Base-by-base conservation (phyloP, 2,329 filamentous ascomycete species). In the Sordariomycetes sp. region DNA sequence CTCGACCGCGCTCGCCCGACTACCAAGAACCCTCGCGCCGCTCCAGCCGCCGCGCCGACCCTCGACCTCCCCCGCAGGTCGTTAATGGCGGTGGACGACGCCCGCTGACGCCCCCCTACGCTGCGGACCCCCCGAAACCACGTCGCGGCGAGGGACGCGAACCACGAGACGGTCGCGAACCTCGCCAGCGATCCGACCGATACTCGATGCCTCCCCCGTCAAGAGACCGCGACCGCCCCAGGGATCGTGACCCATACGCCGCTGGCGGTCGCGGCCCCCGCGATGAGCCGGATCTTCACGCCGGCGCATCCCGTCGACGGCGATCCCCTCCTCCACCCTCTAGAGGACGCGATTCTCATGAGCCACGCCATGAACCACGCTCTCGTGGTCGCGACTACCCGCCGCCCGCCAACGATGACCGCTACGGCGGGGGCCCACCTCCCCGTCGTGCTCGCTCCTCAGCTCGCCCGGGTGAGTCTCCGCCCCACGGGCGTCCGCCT, bases 401-500 rank as follows among this genome's bases (percentile, higher is more conserved):
- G 18, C 20, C 31, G 14, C 11, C 28, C 20, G 16, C 30, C 14
- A 26, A 33, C 17, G 25, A 28, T 28, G 25, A 28, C 8, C n/a
- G 31, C 28, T 30, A 17, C 12, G 25, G 25, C n/a, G n/a, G n/a
- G 8, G 8, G n/a, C 12, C 8, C 25, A 8, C 25, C 17, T 5
- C 25, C 25, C 5, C 25, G 17, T n/a, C 25, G 25, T 8, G n/a
- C 25, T 28, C 25, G 25, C 25, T 28, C 25, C 8, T 16, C 14
- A 28, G 25, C 3, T 5, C 25, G 25, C n/a, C n/a, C n/a, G 17
- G 25, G 29, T 12, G n/a, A n/a, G 15, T 17, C 29, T 5, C 44
- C 49, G 4, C 35, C 40, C 5, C 44, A 49, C 6, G 49, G 47
- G 16, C 49, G 46, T 4, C 44, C 42, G 11, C 48, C 47, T n/a